A percentile compares a stretch with the other conserved stretches of the same genome.
Conservation (phyloP, 2,329 filamentous ascomycete genomes). For the Hymenoscyphus fraxineus region DNA sequence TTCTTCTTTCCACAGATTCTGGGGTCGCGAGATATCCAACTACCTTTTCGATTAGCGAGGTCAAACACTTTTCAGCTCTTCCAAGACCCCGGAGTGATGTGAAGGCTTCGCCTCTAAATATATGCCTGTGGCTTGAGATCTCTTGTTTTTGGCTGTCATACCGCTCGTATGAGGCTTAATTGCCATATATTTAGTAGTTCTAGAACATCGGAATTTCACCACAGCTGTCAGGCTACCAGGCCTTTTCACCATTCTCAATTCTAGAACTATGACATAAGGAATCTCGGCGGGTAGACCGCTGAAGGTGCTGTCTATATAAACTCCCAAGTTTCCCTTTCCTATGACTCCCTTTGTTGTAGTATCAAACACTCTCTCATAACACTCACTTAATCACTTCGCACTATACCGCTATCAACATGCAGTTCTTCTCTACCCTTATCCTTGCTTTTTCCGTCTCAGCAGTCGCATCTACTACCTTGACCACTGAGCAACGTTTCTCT, state of each 20-base stretch:
- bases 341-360: background rate
- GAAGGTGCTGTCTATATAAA: background rate
- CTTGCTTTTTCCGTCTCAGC: background rate
- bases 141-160: conserved; percentile 1
- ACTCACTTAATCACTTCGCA: background rate
- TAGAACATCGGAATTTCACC: background rate
- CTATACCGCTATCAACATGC: background rate
- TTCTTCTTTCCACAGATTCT: no score
- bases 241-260: background rate
- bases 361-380: background rate
- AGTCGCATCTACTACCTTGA: background rate
- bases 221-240: background rate
- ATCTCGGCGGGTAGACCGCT: background rate
- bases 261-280: background rate
- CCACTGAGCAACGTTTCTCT: background rate
- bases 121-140: background rate
- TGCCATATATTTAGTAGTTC: background rate
- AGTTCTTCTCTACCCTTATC: background rate
- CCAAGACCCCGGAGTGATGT: background rate
- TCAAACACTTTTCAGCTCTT: background rate
- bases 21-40: no score
- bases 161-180: background rate
- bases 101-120: background rate
- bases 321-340: background rate
- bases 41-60: background rate